A percentile compares a stretch with the other conserved stretches of the same genome.
phyloP scores from a whole-genome alignment of 1,139 yeast genomes.

The Candida buenavistaensis region DNA sequence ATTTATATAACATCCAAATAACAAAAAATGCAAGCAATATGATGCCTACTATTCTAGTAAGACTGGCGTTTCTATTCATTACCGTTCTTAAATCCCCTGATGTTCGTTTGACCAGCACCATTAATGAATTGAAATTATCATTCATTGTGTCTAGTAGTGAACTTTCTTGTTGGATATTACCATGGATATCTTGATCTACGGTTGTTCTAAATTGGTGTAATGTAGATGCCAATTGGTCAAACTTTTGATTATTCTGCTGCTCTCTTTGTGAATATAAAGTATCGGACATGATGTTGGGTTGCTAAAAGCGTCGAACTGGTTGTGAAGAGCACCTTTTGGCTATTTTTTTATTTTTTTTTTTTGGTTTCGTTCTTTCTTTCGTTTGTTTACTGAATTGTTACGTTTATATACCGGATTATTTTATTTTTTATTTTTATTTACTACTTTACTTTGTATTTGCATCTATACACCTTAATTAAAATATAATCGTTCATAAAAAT shows the following conservation, averaged over 20 bases:
- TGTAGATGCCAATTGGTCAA: conserved; percentile 47
- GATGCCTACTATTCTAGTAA: conserved; percentile 39
- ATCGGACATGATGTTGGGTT: conserved; percentile 28
- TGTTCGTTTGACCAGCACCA: conserved; percentile 62
- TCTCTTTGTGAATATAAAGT: conserved; percentile 45
- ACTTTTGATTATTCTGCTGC: conserved; percentile 44
- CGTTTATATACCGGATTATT: no score
- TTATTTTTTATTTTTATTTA: no score
- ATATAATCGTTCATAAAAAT: conserved; percentile 18
- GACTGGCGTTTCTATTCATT: conserved; percentile 45
- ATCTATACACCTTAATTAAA: no score
- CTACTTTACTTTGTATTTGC: no score
- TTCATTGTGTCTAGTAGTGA: conserved; percentile 56
- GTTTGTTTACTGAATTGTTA: background rate
- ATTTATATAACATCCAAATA: conserved; percentile 64
- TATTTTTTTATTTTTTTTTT: background rate
- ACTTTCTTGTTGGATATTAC: conserved; percentile 41
- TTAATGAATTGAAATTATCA: conserved; percentile 60
- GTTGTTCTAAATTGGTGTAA: conserved; percentile 46
- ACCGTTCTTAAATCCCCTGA: conserved; percentile 62
- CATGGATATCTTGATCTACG: conserved; percentile 45
- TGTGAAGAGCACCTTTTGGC: background rate
- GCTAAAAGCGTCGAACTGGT: background rate
- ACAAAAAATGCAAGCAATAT: conserved; percentile 64
- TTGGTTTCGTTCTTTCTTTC: background rate